Base-by-base conservation (phyloP, 1,284 basidiomycete genomes). In the Naganishia cerealis region DNA sequence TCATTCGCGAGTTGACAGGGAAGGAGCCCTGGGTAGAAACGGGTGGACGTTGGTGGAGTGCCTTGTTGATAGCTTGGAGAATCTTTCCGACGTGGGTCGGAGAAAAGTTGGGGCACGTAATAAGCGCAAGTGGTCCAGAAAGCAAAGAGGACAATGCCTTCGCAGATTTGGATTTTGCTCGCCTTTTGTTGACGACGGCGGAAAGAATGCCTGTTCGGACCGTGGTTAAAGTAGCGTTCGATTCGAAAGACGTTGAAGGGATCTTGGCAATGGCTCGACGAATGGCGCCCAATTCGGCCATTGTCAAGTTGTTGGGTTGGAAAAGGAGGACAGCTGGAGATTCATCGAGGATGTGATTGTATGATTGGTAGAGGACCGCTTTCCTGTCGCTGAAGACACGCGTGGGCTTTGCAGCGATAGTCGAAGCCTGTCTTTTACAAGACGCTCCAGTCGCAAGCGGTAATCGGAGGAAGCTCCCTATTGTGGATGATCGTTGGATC, bases 251-350 rank as follows among this genome's bases (percentile, higher is more conserved):
- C 26, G 56, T 36, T 12, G 62, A 50, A 21, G 55, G 43, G 57
- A 59, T 67, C 2, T 36, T 53, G 18, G 46, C 57, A 40, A 82
- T 75, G 3, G 78, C 78, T 1, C 72, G 62, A 12, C 81, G 73
- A 5, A 83, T 70, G 1, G 67, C 57, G 3, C 69, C 66, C 65
- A 77, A 76, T 70, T 82, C 79, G 24, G 73, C 70, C 0, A 77
- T 77, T 4, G 75, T 70, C 46, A 83, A 74, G 71, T 81, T 81
- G 61, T 73, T 76, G 54, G 80, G 81, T 33, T 78, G 75, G 72
- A 83, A 81, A 53, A 83, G 73, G 13, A 83, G 73, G 65, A 82
- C 75, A 43, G 82, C 71, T 15, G 76, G 70, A 48, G 78, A 78
- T 8, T 69, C 59, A 4, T 71, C 46, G 50, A 83, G 71, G n/a